Percentiles rank a stretch among this genome's conserved stretches.
phyloP scores from a whole-genome alignment of 2,329 filamentous ascomycete genomes.

The Ascochyta koolunga region DNA sequence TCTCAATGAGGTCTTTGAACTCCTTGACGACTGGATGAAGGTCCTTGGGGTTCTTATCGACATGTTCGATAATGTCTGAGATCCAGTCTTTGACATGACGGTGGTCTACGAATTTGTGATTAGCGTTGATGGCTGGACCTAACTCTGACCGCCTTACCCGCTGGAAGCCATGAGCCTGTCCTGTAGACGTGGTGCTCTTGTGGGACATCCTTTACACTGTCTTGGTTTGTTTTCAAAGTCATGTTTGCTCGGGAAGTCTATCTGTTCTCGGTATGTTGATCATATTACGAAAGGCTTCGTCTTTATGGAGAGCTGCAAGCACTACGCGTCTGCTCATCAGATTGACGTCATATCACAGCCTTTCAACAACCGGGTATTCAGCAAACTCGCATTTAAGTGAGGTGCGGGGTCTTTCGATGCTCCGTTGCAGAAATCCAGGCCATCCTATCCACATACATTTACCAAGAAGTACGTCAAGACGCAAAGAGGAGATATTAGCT shows the following conservation, averaged over 20 bases:
- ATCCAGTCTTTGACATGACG: conserved; percentile 69
- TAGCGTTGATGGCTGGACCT: background rate
- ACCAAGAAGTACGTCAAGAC: background rate
- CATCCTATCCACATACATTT: background rate
- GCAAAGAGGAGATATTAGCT: background rate
- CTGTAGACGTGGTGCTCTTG: conserved; percentile 28
- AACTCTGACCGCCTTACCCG: background rate
- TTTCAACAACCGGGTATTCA: background rate
- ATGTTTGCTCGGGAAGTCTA: background rate
- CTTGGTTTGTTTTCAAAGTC: conserved; percentile 18
- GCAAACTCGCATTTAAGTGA: background rate
- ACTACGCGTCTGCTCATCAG: background rate
- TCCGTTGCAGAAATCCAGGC: background rate
- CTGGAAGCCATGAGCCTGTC: conserved; percentile 14
- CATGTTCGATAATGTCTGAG: conserved; percentile 60
- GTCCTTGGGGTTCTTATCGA: conserved; percentile 57
- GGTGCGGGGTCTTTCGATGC: background rate
- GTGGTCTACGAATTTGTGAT: conserved; percentile 60
- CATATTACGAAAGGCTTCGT: background rate
- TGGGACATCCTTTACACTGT: conserved; percentile 20
- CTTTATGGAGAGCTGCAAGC: background rate
- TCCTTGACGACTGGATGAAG: conserved; percentile 67
- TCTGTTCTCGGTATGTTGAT: background rate
- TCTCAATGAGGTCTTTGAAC: conserved; percentile 70
- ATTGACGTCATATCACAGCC: conserved; percentile 8